Conservation (phyloP, 140 eudicot genomes). For the Ambrosia hybrid region DNA sequence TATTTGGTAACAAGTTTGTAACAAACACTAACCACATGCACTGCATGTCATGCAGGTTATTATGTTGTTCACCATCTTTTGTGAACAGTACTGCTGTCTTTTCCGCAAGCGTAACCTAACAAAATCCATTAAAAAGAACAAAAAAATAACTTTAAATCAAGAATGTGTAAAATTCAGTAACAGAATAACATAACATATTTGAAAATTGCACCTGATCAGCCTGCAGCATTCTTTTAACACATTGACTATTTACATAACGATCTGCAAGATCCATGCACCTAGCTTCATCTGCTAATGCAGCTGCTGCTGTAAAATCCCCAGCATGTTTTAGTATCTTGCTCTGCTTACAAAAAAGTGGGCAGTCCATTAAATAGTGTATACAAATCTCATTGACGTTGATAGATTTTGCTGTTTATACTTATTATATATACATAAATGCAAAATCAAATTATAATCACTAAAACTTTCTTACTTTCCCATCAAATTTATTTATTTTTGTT, state of each 20-base stretch:
- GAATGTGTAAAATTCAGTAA: background rate
- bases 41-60: conserved; percentile 97
- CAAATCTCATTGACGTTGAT: background rate
- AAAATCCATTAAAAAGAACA: conserved; percentile 17
- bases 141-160: background rate
- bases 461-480: background rate
- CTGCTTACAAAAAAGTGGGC: conserved; percentile 35
- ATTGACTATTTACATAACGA: conserved; percentile 92
- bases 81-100: conserved; percentile 96
- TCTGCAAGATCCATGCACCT: conserved; percentile 99
- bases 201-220: conserved; percentile 78
- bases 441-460: no score
- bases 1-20: conserved; percentile 5
- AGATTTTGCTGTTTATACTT: no score
- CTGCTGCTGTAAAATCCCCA: conserved; percentile 89
- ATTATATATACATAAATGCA: no score
- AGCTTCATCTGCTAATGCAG: conserved; percentile 98
- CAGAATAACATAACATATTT: background rate
- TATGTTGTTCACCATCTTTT: conserved; percentile 99
- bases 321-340: conserved; percentile 92
- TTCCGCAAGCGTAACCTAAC: conserved; percentile 84
- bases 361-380: background rate
- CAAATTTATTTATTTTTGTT: background rate
- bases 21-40: conserved; percentile 91
- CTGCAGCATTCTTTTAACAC: conserved; percentile 96